These are phyloP conservation scores for Misopates orontium DNA, from an alignment of 257 asterid species.

Conservation along the genomic window DNA sequence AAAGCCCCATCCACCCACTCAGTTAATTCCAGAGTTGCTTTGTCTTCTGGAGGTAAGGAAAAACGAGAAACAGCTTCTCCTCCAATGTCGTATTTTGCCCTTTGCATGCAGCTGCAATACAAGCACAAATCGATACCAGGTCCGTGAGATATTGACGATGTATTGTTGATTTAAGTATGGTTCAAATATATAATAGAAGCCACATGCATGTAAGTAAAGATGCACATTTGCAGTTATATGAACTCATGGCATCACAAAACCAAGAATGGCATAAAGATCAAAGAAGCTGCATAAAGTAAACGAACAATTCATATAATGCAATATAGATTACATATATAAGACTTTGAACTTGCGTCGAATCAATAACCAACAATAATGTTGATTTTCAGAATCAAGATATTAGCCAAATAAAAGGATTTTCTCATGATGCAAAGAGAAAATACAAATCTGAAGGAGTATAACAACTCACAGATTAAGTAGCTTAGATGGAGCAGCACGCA, in stretches of 20 bases:
- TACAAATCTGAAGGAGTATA: slow-evolving; percentile 26
- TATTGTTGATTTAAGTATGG: slow-evolving; percentile 5
- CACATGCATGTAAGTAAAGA: slow-evolving; percentile 9
- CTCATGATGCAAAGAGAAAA: slow-evolving; percentile 12
- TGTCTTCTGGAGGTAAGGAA: slow-evolving; percentile 94
- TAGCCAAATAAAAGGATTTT: slow-evolving; percentile 16
- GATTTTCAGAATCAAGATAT: not conserved
- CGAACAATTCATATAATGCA: slow-evolving; percentile 1
- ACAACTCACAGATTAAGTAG: slow-evolving; percentile 94
- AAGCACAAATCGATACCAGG: slow-evolving; percentile 32
- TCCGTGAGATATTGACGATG: slow-evolving; percentile 9
- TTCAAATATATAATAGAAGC: not conserved
- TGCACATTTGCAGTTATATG: slow-evolving; percentile 17
- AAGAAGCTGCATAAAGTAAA: slow-evolving; percentile 11
- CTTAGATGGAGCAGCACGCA: slow-evolving; percentile 98
- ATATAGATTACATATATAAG: too few species aligned
- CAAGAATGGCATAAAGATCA: slow-evolving; percentile 20
- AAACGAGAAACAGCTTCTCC: slow-evolving; percentile 95
- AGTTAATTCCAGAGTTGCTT: slow-evolving; percentile 83
- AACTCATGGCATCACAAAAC: slow-evolving; percentile 20
- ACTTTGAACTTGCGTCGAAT: too few species aligned
- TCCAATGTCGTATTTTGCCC: slow-evolving; percentile 93
- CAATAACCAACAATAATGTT: not conserved
- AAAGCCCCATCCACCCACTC: slow-evolving; percentile 98
- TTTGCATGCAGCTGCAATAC: slow-evolving; percentile 89